Percentiles rank a stretch among this genome's conserved stretches.
phyloP scores from a whole-genome alignment of 2,329 filamentous ascomycete genomes.

The Ophiostoma ips region DNA sequence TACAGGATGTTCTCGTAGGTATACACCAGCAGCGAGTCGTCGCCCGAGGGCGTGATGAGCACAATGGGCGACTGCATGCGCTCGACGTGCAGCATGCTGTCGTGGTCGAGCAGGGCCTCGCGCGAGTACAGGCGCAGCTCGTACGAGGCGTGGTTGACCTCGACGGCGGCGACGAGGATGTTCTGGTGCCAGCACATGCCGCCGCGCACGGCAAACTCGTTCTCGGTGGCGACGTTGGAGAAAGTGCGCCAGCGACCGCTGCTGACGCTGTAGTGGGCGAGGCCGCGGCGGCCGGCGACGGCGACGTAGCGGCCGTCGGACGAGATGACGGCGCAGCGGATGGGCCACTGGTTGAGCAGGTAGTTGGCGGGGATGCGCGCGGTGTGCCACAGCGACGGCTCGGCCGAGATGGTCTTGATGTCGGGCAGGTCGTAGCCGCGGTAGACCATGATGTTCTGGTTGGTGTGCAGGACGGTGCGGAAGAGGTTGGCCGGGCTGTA shows the following conservation, averaged over 20 bases:
- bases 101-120: slow-evolving; percentile 62
- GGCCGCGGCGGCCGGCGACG: slow-evolving; percentile 80
- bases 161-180: slow-evolving; percentile 84
- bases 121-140: slow-evolving; percentile 88
- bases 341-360: slow-evolving; percentile 84
- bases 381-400: slow-evolving; percentile 90
- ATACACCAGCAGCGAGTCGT: slow-evolving; percentile 91
- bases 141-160: slow-evolving; percentile 65
- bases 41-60: slow-evolving; percentile 73
- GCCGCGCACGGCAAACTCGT: slow-evolving; percentile 81
- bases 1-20: slow-evolving; percentile 94
- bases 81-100: slow-evolving; percentile 62
- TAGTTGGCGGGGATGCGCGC: slow-evolving; percentile 75
- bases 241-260: slow-evolving; percentile 96
- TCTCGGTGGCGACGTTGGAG: slow-evolving; percentile 63
- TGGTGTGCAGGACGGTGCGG: slow-evolving; percentile 77
- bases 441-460: slow-evolving; percentile 80
- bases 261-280: slow-evolving; percentile 90
- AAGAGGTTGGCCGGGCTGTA: slow-evolving; percentile 86
- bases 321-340: slow-evolving; percentile 74
- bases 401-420: slow-evolving; percentile 79
- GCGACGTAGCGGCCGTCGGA: slow-evolving; percentile 88
- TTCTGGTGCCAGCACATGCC: slow-evolving; percentile 99
- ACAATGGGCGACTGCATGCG: slow-evolving; percentile 75
- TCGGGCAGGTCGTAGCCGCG: slow-evolving; percentile 85